Evolutionary conservation across 2,329 filamentous ascomycete species (phyloP).

Genomic region (Alternaria triticimaculans): DNA sequence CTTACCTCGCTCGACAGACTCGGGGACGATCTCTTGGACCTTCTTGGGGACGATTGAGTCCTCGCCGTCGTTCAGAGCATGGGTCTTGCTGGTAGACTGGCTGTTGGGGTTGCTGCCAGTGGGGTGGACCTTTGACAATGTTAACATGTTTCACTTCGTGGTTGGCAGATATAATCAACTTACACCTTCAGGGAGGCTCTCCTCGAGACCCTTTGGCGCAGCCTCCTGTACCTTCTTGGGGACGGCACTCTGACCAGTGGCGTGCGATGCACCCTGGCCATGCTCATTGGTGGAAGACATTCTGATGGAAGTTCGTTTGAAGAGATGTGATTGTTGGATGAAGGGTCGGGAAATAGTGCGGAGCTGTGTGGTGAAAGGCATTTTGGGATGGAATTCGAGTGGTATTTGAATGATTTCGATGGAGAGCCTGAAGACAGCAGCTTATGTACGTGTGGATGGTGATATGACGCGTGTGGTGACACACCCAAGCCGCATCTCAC

Average conservation of each 20-base stretch:
- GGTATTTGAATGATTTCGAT: slow-evolving; percentile 3
- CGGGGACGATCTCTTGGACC: slow-evolving; percentile 54
- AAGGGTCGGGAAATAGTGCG: slow-evolving; percentile 26
- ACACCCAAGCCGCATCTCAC: neutral
- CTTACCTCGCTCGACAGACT: slow-evolving; percentile 51
- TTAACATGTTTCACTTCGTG: neutral
- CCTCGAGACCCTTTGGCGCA: slow-evolving; percentile 48
- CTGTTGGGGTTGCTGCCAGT: slow-evolving; percentile 46
- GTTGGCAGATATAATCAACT: neutral
- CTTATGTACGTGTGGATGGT: slow-evolving; percentile 9
- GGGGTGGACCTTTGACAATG: slow-evolving; percentile 43
- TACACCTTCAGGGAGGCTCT: slow-evolving; percentile 49
- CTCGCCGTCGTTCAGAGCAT: slow-evolving; percentile 48
- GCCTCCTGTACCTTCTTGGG: slow-evolving; percentile 50
- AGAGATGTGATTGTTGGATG: slow-evolving; percentile 17
- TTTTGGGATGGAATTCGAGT: slow-evolving; percentile 3
- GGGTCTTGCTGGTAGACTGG: slow-evolving; percentile 44
- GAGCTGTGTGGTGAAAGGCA: slow-evolving; percentile 28
- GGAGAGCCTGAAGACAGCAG: neutral
- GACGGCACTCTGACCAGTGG: slow-evolving; percentile 49
- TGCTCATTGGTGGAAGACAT: slow-evolving; percentile 42
- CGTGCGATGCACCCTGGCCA: slow-evolving; percentile 53
- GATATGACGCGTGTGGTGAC: slow-evolving; percentile 1
- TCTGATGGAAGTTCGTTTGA: slow-evolving; percentile 25
- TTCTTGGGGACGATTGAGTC: slow-evolving; percentile 52